phyloP scores from a whole-genome alignment of 2,329 filamentous ascomycete genomes.

The Sordariomycetes sp. region DNA sequence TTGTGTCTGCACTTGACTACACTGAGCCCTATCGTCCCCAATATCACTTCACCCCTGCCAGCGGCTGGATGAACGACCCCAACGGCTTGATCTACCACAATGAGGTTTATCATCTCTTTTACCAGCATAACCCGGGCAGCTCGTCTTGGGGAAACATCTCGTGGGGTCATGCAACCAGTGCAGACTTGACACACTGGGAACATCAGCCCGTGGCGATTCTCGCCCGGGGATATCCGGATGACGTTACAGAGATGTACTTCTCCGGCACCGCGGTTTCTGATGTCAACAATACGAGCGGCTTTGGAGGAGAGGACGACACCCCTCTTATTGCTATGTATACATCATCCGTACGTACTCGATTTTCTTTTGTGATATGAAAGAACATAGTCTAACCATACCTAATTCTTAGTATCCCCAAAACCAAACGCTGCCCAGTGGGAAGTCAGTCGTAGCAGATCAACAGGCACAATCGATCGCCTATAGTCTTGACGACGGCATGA shows the following conservation, averaged over 20 bases:
- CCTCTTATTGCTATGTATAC: conserved; percentile 4
- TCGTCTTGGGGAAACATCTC: conserved; percentile 2
- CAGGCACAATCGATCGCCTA: conserved; percentile 5
- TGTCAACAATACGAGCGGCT: conserved; percentile 4
- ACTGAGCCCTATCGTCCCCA: conserved; percentile 5
- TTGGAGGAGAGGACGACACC: neutral
- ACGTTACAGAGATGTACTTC: conserved; percentile 4
- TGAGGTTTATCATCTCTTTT: conserved; percentile 4
- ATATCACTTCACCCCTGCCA: conserved; percentile 4
- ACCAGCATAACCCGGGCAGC: conserved; percentile 5
- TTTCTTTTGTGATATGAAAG: neutral
- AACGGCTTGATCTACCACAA: conserved; percentile 5
- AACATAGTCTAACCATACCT: neutral
- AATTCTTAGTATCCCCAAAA: neutral
- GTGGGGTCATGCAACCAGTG: conserved; percentile 5
- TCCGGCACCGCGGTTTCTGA: conserved; percentile 4
- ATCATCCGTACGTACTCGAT: neutral
- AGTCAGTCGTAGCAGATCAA: neutral
- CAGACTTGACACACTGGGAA: conserved; percentile 3
- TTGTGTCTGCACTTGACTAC: conserved; percentile 3
- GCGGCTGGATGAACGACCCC: conserved; percentile 5
- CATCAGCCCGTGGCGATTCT: conserved; percentile 3
- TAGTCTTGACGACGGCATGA: conserved; percentile 1
- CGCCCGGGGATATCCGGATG: neutral
- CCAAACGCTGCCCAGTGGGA: conserved; percentile 2